Conservation (phyloP, 768 basidiomycete species). For the Tulasnella sp. region DNA sequence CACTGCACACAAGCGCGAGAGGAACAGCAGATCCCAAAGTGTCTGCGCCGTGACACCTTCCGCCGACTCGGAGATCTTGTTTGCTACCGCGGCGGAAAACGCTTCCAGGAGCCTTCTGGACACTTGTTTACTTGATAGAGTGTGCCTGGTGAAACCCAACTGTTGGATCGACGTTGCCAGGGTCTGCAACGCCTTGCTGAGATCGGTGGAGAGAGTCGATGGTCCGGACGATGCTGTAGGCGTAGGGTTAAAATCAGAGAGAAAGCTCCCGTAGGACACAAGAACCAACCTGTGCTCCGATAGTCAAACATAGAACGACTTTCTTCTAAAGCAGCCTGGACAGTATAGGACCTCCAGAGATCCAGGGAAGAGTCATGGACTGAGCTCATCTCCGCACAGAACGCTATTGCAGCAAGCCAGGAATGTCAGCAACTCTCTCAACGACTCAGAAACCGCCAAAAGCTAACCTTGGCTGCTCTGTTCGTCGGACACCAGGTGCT, state of each 20-base stretch:
- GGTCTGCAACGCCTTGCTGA: conserved; percentile 48
- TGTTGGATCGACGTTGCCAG: conserved; percentile 49
- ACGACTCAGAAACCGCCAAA: neutral
- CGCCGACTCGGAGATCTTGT: conserved; percentile 24
- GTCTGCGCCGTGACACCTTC: conserved; percentile 5
- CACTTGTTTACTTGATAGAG: conserved; percentile 26
- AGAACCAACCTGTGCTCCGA: neutral
- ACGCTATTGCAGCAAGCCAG: conserved; percentile 35
- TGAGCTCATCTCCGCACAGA: conserved; percentile 37
- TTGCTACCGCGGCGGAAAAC: conserved; percentile 24
- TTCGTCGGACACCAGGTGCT: conserved; percentile 7
- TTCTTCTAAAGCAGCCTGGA: conserved; percentile 12
- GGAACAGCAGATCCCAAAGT: conserved; percentile 33
- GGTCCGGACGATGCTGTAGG: conserved; percentile 24
- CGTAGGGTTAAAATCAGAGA: conserved; percentile 16
- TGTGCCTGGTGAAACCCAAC: conserved; percentile 42
- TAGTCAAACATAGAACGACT: neutral
- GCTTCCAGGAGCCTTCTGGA: conserved; percentile 34
- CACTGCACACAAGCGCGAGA: conserved; percentile 29
- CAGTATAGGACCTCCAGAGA: conserved; percentile 47
- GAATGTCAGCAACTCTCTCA: too few species aligned
- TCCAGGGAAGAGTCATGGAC: conserved; percentile 44
- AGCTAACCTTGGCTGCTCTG: neutral
- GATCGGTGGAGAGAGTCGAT: conserved; percentile 44
- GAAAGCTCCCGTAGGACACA: neutral